Conservation (phyloP, 2,329 filamentous ascomycete genomes). For the Huntiella decipiens region DNA sequence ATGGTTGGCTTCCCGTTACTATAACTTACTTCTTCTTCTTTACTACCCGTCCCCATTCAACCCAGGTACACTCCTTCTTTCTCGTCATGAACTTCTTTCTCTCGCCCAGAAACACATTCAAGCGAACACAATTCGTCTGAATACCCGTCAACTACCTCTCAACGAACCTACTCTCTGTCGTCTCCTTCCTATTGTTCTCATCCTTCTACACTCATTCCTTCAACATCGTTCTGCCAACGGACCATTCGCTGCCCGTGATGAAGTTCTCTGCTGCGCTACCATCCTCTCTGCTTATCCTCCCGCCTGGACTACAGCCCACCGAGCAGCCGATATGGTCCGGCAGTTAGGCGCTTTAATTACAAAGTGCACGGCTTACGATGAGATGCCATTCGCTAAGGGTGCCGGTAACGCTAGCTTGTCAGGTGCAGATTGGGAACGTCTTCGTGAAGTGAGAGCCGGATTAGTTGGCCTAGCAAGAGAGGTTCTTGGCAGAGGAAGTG, state of each 20-base stretch:
- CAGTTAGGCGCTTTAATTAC: conserved; percentile 3
- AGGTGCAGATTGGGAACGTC: conserved; percentile 2
- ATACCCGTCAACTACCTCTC: conserved; percentile 23
- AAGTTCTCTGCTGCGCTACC: conserved; percentile 2
- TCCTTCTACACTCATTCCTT: conserved; percentile 5
- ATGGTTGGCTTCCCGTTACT: conserved; percentile 25
- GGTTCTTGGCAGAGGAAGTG: conserved; percentile 5
- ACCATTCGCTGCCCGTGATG: conserved; percentile 3
- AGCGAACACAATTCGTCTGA: conserved; percentile 18
- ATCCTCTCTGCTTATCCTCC: conserved; percentile 2
- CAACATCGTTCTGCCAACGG: conserved; percentile 2
- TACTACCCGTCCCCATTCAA: conserved; percentile 26
- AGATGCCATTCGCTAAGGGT: background rate
- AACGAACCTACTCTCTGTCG: conserved; percentile 20
- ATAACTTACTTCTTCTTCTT: conserved; percentile 24
- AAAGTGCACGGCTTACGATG: background rate
- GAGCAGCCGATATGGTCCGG: conserved; percentile 3
- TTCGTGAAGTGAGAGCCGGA: conserved; percentile 2
- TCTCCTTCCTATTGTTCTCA: conserved; percentile 5
- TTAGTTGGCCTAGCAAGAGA: conserved; percentile 3
- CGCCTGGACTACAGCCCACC: conserved; percentile 6
- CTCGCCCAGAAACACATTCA: conserved; percentile 24
- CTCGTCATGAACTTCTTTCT: conserved; percentile 19
- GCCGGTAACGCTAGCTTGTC: background rate
- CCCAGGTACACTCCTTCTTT: conserved; percentile 17